Percentiles rank a stretch among this genome's conserved stretches.
Evolutionary conservation across 805 yeast genomes (phyloP).

Genomic region (Saturnispora diversa): DNA sequence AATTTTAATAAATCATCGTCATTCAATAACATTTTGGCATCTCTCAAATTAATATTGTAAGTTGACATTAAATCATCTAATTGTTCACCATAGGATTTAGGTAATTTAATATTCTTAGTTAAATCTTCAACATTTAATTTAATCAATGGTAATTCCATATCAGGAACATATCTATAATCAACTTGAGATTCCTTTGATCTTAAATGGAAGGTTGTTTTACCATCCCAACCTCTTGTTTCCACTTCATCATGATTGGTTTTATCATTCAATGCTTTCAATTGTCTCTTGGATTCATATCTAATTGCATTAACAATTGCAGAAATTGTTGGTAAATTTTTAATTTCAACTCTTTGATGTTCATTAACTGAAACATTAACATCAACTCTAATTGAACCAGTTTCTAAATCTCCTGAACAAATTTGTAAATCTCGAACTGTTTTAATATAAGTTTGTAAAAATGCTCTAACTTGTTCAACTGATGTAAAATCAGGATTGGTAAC

Average conservation of each 20-base stretch:
- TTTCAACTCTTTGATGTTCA: conserved; percentile 68
- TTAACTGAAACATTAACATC: conserved; percentile 88
- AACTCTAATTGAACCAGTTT: conserved; percentile 90
- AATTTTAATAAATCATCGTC: conserved; percentile 43
- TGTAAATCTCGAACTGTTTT: conserved; percentile 56
- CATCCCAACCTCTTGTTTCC: conserved; percentile 94
- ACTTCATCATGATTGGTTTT: conserved; percentile 14
- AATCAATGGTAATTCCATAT: conserved; percentile 72
- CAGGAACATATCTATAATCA: conserved; percentile 93
- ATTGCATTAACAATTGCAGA: conserved; percentile 74
- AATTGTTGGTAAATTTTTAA: conserved; percentile 82
- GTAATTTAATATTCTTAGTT: conserved; percentile 38
- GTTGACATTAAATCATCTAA: conserved; percentile 43
- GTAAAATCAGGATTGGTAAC: conserved; percentile 86
- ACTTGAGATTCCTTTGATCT: conserved; percentile 74
- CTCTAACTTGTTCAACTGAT: conserved; percentile 55
- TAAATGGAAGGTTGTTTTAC: conserved; percentile 53
- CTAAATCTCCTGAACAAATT: conserved; percentile 84
- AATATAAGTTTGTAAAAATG: conserved; percentile 77
- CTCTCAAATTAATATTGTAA: conserved; percentile 54
- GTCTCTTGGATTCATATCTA: conserved; percentile 65
- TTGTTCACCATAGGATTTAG: conserved; percentile 55
- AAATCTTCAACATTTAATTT: conserved; percentile 37
- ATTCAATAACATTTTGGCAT: conserved; percentile 61
- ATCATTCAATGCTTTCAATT: conserved; percentile 42